Evolutionary conservation across 495 filamentous ascomycete species (phyloP).

Genomic region (Hypoxylon fuscum): DNA sequence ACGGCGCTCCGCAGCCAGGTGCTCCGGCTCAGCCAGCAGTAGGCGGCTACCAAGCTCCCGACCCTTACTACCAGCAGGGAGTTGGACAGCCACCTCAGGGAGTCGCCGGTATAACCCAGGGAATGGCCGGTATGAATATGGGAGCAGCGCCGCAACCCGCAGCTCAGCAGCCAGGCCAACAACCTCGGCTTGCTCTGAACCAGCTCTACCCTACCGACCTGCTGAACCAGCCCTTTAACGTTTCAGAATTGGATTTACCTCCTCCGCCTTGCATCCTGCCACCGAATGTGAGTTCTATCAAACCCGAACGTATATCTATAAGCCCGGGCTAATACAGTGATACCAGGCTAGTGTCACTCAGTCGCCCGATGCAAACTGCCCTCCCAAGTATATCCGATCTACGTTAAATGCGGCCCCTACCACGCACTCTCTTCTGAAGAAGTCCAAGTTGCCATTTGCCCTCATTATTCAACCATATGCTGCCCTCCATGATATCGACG

Average conservation of each 20-base stretch:
- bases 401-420: slow-evolving; percentile 94
- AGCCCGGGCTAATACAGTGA: slow-evolving; percentile 43
- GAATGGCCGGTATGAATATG: slow-evolving; percentile 83
- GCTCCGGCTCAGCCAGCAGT: slow-evolving; percentile 49
- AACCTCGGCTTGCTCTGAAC: slow-evolving; percentile 72
- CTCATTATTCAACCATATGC: slow-evolving; percentile 96
- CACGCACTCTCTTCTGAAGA: slow-evolving; percentile 90
- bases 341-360: slow-evolving; percentile 87
- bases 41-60: slow-evolving; percentile 72
- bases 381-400: slow-evolving; percentile 93
- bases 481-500: slow-evolving; percentile 90
- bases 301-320: not conserved
- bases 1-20: slow-evolving; percentile 57
- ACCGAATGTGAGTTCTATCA: slow-evolving; percentile 75
- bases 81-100: slow-evolving; percentile 60
- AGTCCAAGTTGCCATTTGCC: slow-evolving; percentile 93
- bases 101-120: slow-evolving; percentile 79
- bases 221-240: slow-evolving; percentile 90
- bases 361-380: slow-evolving; percentile 90
- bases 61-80: slow-evolving; percentile 69
- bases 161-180: slow-evolving; percentile 63
- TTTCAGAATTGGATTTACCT: slow-evolving; percentile 88
- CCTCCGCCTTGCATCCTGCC: slow-evolving; percentile 92
- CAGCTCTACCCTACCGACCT: slow-evolving; percentile 92
- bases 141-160: slow-evolving; percentile 62